Base-by-base conservation (phyloP, 352 stramenopile species). In the Globisporangium solare region DNA sequence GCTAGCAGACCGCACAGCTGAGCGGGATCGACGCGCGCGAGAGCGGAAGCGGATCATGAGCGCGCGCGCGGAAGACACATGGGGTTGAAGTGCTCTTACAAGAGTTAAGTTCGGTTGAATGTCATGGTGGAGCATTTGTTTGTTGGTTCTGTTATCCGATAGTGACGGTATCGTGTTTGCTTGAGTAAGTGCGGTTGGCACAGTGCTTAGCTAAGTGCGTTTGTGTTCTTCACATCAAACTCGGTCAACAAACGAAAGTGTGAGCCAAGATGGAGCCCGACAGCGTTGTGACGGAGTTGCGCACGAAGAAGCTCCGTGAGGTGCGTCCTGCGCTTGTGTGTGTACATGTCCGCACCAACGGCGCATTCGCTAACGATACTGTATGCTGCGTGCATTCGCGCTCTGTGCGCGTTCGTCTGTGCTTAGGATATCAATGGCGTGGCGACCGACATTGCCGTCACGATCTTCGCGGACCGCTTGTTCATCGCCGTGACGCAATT, bases 401-500 rank as follows among this genome's bases (percentile, higher is more conserved):
- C n/a, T 22, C 20, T 18, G 14, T 31, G 17, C 31, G 17, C 24
- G 17, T 14, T 11, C 15, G 15, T 32, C 15, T n/a, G n/a, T 47
- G 24, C 27, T 49, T 51, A 94, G 84, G 74, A 75, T 8, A 90
- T 94, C 58, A 88, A 92, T 61, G 80, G 79, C 31, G 52, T 88
- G 5, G 58, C 66, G 41, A 94, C 84, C 6, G 75, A 91, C 41
- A 56, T 94, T 27, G 79, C 76, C 31, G 67, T 94, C 40, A 86
- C 80, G 21, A 80, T 92, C 54, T 94, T 94, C 50, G 58, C 63
- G 4, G 81, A 94, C 66, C 82, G 83, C n/a, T 54, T 94, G 46
- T 91, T 94, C 67, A 88, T 94, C 48, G 72, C 62, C 5, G 80
- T 91, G 58, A 92, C 82, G 18, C 84, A 94, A 58, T 54, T 94